Conservation (phyloP, 2,329 filamentous ascomycete species). For the Aspergillus sp. region DNA sequence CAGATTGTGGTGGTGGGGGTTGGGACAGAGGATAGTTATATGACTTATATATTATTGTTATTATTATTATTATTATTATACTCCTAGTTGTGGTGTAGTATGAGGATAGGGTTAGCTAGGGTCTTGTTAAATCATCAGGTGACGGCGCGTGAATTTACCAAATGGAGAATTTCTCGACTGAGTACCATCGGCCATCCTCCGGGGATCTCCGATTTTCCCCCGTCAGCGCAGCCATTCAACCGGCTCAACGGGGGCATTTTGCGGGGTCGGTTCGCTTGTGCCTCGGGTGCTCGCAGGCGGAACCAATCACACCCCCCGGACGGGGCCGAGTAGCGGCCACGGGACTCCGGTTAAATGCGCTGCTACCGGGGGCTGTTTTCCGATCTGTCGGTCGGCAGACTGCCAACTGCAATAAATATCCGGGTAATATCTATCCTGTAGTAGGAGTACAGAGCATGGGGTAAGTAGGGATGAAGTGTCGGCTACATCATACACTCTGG, state of each 20-base stretch:
- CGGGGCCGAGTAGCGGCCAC: conserved; percentile 16
- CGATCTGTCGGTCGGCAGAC: conserved; percentile 13
- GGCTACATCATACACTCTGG: no score
- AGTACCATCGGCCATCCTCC: conserved; percentile 5
- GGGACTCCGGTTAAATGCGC: conserved; percentile 22
- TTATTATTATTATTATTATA: no score
- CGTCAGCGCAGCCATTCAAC: background rate
- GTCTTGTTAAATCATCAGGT: no score
- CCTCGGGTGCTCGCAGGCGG: conserved; percentile 10
- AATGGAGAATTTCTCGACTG: background rate
- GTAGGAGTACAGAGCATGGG: no score
- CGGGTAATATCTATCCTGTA: background rate
- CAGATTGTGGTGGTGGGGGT: background rate
- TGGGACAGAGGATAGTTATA: background rate
- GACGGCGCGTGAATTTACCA: background rate
- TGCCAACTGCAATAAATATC: background rate
- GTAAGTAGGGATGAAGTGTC: no score
- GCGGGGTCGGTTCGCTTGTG: conserved; percentile 20
- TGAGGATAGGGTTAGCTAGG: no score
- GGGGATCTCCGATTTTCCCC: conserved; percentile 6
- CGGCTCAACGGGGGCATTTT: background rate
- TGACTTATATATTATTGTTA: no score
- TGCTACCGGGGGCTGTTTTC: conserved; percentile 12
- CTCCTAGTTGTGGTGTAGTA: no score
- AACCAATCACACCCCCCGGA: conserved; percentile 16